Evolutionary conservation across 495 filamentous ascomycete species (phyloP).

Genomic region (Lasiosphaeria hispida): DNA sequence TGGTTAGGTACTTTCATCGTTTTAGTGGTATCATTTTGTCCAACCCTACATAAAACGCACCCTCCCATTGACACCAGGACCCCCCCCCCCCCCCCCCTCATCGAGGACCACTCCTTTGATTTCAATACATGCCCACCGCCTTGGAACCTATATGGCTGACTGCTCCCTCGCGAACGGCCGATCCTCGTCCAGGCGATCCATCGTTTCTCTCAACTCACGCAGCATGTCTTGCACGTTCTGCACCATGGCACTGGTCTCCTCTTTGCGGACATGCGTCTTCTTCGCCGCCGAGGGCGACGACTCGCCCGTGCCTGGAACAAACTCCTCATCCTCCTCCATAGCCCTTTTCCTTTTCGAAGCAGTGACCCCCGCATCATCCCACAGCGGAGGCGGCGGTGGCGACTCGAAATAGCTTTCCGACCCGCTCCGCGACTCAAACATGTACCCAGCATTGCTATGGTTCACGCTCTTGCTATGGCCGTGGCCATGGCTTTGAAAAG

Average conservation of each 20-base stretch:
- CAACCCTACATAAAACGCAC: too few relatives aligned
- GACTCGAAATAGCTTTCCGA: background rate
- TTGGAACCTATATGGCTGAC: background rate
- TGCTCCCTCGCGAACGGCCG: slow-evolving; percentile 13
- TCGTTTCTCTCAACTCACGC: slow-evolving; percentile 29
- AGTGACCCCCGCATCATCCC: background rate
- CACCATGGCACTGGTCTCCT: slow-evolving; percentile 25
- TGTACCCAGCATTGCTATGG: background rate
- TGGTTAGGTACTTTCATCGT: too few relatives aligned
- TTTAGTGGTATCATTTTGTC: too few relatives aligned
- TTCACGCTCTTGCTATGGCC: background rate
- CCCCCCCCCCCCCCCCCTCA: too few relatives aligned
- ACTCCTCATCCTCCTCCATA: background rate
- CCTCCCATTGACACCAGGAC: too few relatives aligned
- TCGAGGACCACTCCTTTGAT: too few relatives aligned
- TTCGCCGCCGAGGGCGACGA: slow-evolving; percentile 12
- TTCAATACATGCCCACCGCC: too few relatives aligned
- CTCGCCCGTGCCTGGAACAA: background rate
- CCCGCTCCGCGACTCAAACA: background rate
- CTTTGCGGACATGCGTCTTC: slow-evolving; percentile 2
- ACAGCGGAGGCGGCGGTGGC: slow-evolving; percentile 6
- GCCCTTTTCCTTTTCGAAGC: slow-evolving; percentile 16
- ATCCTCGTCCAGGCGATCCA: slow-evolving; percentile 28
- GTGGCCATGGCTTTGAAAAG: background rate
- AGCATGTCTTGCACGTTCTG: slow-evolving; percentile 30